Evolutionary conservation across 2,329 filamentous ascomycete species (phyloP), one percentile per base, ranked within the genome.

Genomic region (Botrytis hyacinthi): DNA sequence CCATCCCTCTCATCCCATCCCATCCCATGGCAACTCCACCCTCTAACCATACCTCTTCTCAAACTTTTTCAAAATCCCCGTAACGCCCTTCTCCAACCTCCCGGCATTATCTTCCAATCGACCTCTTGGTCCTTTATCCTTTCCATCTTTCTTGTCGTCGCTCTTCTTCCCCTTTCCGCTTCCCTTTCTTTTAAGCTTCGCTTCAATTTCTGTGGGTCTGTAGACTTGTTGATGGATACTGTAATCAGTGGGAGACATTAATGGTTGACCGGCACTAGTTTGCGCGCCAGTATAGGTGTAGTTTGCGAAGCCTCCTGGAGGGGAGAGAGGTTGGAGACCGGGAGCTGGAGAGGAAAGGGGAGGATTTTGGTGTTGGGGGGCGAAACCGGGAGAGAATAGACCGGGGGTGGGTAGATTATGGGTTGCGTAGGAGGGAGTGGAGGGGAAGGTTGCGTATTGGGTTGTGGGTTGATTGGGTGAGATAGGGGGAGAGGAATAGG

Each of bases 61-160:
- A 82, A 94, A 87, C 83, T 91, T 93, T 86, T 91, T 93, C 76
- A 94, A 82, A 85, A 94, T 91, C 10, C 90, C 89, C 42, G 89
- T 87, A 7, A 94, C 87, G 1, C 91, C 90, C 81, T 89, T 90
- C 83, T 94, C 92, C 48, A 94, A 78, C 78, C 88, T 86, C 42
- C 88, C 89, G 0, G 91, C 89, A 74, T 88, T 87, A 80, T 90
- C 88, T 78, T 92, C 91, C 44, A 93, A 81, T 80, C 86, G 88
- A 82, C 85, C 87, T 75, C 83, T 81, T 5, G 81, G 79, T 73
- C 88, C 86, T 72, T 82, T 81, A 79, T 85, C 86, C 77, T 75
- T 79, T 6, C 63, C 63, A 35, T 51, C 48, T 6, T 26, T 48
- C 14, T 67, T 67, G 0, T 67, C 46, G 1, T 18, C 46, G n/a